Evolutionary conservation across 2,329 filamentous ascomycete genomes (phyloP).

Genomic region (Xylariaceae sp.): DNA sequence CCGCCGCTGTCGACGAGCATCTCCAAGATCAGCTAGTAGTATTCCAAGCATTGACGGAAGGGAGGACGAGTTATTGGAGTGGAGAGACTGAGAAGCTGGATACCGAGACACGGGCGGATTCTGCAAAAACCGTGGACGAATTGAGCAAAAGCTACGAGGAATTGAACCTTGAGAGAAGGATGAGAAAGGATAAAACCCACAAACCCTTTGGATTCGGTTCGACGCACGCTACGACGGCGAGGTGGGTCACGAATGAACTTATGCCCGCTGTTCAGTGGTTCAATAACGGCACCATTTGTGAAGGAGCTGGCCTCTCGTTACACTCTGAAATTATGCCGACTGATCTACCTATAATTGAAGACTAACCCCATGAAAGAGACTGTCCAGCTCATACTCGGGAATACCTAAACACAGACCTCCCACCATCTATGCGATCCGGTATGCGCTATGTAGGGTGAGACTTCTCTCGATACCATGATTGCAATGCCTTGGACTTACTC

Average conservation of each 20-base stretch:
- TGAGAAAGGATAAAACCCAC: conserved; percentile 52
- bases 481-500: conserved; percentile 21
- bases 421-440: conserved; percentile 5
- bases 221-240: conserved; percentile 63
- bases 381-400: background rate
- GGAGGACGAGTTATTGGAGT: conserved; percentile 54
- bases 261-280: conserved; percentile 58
- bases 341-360: background rate
- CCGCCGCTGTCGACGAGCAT: conserved; percentile 59
- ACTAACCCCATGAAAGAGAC: background rate
- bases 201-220: conserved; percentile 64
- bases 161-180: conserved; percentile 29
- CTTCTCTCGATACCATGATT: background rate
- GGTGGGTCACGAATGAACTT: conserved; percentile 63
- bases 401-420: background rate
- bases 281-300: conserved; percentile 56
- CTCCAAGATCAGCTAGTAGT: conserved; percentile 68
- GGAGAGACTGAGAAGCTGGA: conserved; percentile 34
- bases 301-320: conserved; percentile 35
- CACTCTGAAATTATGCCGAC: background rate
- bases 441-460: conserved; percentile 10
- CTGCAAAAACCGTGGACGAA: conserved; percentile 28
- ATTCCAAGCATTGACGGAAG: conserved; percentile 64
- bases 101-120: conserved; percentile 24
- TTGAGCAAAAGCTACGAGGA: conserved; percentile 27